Base-by-base conservation (phyloP, 2,329 filamentous ascomycete genomes). In the Amylocarpus encephaloides region DNA sequence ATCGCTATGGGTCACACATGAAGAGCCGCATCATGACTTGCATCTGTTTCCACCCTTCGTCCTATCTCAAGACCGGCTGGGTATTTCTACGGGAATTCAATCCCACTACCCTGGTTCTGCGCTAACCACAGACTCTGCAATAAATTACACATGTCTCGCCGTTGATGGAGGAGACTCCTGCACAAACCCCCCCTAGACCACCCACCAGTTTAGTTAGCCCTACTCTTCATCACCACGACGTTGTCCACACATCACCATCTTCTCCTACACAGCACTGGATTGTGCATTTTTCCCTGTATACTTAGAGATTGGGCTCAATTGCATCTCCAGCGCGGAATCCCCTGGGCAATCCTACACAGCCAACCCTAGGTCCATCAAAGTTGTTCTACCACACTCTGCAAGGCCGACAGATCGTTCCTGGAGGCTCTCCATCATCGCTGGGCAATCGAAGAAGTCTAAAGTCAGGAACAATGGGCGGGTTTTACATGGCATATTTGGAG, bases 1-100 rank as follows among this genome's bases (percentile, higher is more conserved):
- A 94, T 90, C 88, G 87, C 66, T 73, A 81, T 80, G 78, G 79
- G 79, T 80, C 79, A 78, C 78, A 80, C 77, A 57, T 66, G 62
- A 75, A 82, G 78, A 82, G 80, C 80, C 80, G 79, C 79, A 83
- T 80, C 58, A 64, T 63, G 57, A 62, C 64, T 62, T 67, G 63
- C 64, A 62, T 61, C 52, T 64, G 51, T 49, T 55, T 62, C 58
- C 55, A 58, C 50, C 65, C 61, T 67, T 67, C 65, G 66, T 68
- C 67, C 66, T 68, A 65, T 70, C 69, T 69, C 61, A 61, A 62
- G 50, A 53, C 53, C 54, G 53, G 54, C 55, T 62, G 56, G 56
- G 59, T 57, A 51, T 52, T 55, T 52, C 58, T 57, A 57, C 59
- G 59, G 58, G 52, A 62, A 51, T 54, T 54, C 56, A 59, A 56